Conservation (phyloP, 805 yeast species). For the Barnettozyma wickerhamii region DNA sequence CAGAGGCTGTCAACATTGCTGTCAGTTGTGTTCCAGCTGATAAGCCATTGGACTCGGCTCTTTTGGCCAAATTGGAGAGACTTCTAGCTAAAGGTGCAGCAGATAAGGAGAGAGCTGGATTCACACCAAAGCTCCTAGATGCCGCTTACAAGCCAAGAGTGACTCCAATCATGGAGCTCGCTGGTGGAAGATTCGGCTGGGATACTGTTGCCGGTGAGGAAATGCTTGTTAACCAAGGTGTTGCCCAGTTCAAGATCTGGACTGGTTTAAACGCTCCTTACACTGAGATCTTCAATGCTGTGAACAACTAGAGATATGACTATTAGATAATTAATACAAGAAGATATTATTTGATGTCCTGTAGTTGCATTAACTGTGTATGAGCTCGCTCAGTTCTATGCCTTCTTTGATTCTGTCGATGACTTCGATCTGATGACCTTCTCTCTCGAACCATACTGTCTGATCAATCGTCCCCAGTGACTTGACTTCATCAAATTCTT, state of each 20-base stretch:
- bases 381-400: conserved; percentile 23
- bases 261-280: conserved; percentile 65
- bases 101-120: conserved; percentile 29
- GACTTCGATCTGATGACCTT: conserved; percentile 29
- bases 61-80: conserved; percentile 45
- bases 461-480: conserved; percentile 12
- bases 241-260: conserved; percentile 79
- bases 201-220: conserved; percentile 85
- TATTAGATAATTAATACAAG: neutral
- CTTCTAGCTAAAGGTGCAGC: conserved; percentile 39
- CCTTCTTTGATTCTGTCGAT: conserved; percentile 26
- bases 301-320: conserved; percentile 25
- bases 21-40: conserved; percentile 87
- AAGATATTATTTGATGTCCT: neutral
- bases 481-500: conserved; percentile 18
- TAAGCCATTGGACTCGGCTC: conserved; percentile 51
- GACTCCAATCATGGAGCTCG: conserved; percentile 83
- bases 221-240: conserved; percentile 92
- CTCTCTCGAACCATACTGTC: conserved; percentile 34
- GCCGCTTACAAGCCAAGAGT: conserved; percentile 91
- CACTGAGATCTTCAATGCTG: conserved; percentile 57
- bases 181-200: conserved; percentile 62
- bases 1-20: conserved; percentile 46
- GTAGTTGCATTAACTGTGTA: conserved; percentile 14
- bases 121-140: conserved; percentile 63